phyloP scores from a whole-genome alignment of 768 basidiomycete genomes.

The Boletus pseudopeckii region DNA sequence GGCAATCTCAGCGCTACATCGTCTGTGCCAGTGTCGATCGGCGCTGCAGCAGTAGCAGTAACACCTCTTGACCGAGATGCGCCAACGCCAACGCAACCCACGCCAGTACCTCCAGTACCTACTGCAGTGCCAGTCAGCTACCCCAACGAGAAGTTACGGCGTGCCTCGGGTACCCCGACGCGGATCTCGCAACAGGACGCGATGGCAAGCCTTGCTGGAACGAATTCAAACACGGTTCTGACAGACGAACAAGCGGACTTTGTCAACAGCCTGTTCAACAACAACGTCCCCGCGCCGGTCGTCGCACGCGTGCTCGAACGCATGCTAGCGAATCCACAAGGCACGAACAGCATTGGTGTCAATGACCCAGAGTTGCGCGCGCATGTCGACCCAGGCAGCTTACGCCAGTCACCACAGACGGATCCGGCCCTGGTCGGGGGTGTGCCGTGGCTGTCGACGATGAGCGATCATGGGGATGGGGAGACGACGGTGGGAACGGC shows the following conservation, averaged over 20 bases:
- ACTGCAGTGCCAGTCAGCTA: background rate
- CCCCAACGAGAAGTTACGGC: conserved; percentile 14
- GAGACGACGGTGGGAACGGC: conserved; percentile 27
- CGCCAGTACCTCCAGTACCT: background rate
- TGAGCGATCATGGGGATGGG: conserved; percentile 35
- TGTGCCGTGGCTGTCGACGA: conserved; percentile 36
- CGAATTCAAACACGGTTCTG: background rate
- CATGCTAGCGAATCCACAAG: conserved; percentile 22
- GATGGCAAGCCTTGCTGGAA: background rate
- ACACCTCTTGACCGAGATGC: background rate
- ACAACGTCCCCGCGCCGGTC: conserved; percentile 26
- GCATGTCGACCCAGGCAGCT: background rate
- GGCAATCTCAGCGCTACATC: background rate
- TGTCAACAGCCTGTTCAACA: conserved; percentile 23
- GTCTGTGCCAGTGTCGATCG: background rate
- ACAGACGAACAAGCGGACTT: conserved; percentile 27
- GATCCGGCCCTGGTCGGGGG: too few relatives aligned
- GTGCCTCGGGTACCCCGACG: background rate
- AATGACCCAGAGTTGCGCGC: conserved; percentile 14
- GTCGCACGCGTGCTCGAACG: conserved; percentile 26
- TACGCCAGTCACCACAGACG: background rate
- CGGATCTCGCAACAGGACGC: background rate
- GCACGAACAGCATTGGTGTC: conserved; percentile 6
- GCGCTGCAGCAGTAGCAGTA: background rate
- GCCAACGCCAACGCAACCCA: background rate